Conservation (phyloP, 1,284 basidiomycete species). For the Earliella scabrosa region DNA sequence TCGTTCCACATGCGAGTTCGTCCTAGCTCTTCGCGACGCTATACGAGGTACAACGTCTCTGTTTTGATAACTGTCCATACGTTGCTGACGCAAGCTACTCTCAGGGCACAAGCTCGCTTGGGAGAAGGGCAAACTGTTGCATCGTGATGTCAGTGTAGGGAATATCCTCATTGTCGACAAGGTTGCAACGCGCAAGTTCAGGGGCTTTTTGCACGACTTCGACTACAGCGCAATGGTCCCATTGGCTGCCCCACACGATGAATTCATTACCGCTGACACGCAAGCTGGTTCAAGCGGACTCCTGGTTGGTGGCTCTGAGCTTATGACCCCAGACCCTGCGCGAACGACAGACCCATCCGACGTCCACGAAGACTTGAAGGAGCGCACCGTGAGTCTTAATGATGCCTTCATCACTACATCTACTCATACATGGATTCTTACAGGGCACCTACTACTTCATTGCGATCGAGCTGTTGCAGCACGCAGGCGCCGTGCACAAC, state of each 20-base stretch:
- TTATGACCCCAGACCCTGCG: neutral
- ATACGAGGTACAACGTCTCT: constrained; percentile 9
- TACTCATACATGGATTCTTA: neutral
- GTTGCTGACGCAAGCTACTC: no score
- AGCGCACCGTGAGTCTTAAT: constrained; percentile 12
- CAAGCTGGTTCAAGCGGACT: neutral
- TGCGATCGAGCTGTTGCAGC: constrained; percentile 2
- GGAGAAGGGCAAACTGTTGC: constrained; percentile 3
- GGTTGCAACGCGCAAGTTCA: neutral
- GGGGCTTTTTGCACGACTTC: constrained; percentile 20
- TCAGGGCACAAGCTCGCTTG: no score
- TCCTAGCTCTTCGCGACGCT: constrained; percentile 12
- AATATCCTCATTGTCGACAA: constrained; percentile 19
- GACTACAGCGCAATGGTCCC: constrained; percentile 14
- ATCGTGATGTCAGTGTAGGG: constrained; percentile 22
- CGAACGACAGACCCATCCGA: neutral
- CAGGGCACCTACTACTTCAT: constrained; percentile 25
- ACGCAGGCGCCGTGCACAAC: neutral
- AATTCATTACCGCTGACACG: neutral
- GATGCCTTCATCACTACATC: neutral
- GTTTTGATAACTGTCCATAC: no score
- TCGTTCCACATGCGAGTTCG: constrained; percentile 13
- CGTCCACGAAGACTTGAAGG: neutral
- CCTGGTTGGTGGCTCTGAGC: neutral
- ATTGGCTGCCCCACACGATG: neutral